Conservation (phyloP, 2,329 filamentous ascomycete genomes). For the Cercospora sesami region DNA sequence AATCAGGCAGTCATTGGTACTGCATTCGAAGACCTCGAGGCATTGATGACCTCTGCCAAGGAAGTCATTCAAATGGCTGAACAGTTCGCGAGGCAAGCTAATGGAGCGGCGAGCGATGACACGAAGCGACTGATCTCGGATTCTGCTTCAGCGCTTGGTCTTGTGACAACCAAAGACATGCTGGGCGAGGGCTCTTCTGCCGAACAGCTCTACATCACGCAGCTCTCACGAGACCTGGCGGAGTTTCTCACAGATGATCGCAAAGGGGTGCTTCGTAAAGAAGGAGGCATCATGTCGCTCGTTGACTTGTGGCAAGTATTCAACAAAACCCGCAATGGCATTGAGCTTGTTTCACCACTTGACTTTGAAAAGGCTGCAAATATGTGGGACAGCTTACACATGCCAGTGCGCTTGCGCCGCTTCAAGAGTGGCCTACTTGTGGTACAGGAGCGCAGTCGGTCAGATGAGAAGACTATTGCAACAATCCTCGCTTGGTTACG, state of each 20-base stretch:
- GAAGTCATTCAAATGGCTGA: slow-evolving; percentile 93
- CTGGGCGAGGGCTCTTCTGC: slow-evolving; percentile 71
- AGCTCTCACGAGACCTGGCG: slow-evolving; percentile 78
- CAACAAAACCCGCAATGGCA: slow-evolving; percentile 87
- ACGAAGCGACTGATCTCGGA: slow-evolving; percentile 74
- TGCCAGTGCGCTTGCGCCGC: slow-evolving; percentile 81
- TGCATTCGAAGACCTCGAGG: slow-evolving; percentile 94
- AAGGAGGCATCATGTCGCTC: slow-evolving; percentile 84
- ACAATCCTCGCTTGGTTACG: slow-evolving; percentile 75
- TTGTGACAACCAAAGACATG: slow-evolving; percentile 95
- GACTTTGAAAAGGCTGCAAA: slow-evolving; percentile 89
- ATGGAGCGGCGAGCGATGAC: slow-evolving; percentile 58
- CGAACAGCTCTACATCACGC: slow-evolving; percentile 84
- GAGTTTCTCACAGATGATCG: slow-evolving; percentile 87
- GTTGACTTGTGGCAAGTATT: slow-evolving; percentile 94
- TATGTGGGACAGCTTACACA: slow-evolving; percentile 81
- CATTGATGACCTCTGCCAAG: slow-evolving; percentile 95
- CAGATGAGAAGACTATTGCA: slow-evolving; percentile 83
- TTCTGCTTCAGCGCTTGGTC: slow-evolving; percentile 77
- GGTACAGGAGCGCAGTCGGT: slow-evolving; percentile 83
- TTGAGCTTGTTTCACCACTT: slow-evolving; percentile 86
- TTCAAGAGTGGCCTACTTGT: slow-evolving; percentile 96
- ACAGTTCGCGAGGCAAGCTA: slow-evolving; percentile 70
- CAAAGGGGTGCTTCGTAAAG: slow-evolving; percentile 71
- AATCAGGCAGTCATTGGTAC: slow-evolving; percentile 90